These are phyloP conservation scores for Sphagnum tenellum DNA, from an alignment of 225 moss, liverwort and hornwort species.

Conservation along the genomic window DNA sequence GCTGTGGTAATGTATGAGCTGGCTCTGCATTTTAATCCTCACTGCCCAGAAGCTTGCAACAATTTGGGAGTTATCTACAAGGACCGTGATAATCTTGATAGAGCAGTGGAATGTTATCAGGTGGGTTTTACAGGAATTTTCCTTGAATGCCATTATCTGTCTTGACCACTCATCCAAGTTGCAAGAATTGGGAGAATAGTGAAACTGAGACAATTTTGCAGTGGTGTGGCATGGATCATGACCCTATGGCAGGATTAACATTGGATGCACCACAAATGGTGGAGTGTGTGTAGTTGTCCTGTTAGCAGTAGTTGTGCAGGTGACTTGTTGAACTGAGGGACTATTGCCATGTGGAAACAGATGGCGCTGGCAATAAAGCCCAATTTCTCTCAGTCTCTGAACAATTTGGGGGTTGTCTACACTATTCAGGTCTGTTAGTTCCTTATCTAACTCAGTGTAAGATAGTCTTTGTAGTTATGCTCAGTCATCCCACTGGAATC, in stretches of 20 bases:
- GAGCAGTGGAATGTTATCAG: slow-evolving; percentile 98
- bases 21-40: slow-evolving; percentile 97
- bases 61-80: slow-evolving; percentile 98
- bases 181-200: too few relatives aligned
- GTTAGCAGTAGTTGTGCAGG: too few relatives aligned
- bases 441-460: not conserved
- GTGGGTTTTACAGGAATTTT: slow-evolving; percentile 13
- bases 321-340: too few relatives aligned
- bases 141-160: too few relatives aligned
- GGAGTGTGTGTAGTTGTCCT: too few relatives aligned
- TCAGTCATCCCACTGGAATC: too few relatives aligned
- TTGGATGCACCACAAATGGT: too few relatives aligned
- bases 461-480: too few relatives aligned
- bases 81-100: slow-evolving; percentile 97
- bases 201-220: too few relatives aligned
- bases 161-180: too few relatives aligned
- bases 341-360: slow-evolving; percentile 23
- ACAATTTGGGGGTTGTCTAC: slow-evolving; percentile 98
- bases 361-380: slow-evolving; percentile 98
- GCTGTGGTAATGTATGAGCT: slow-evolving; percentile 99
- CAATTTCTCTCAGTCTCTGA: slow-evolving; percentile 92
- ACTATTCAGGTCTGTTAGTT: slow-evolving; percentile 74
- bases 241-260: too few relatives aligned
- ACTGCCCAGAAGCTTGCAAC: slow-evolving; percentile 99
- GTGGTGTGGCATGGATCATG: too few relatives aligned